Evolutionary conservation across 306 rosid genomes (phyloP).

Genomic region (Dicorynia guianensis): DNA sequence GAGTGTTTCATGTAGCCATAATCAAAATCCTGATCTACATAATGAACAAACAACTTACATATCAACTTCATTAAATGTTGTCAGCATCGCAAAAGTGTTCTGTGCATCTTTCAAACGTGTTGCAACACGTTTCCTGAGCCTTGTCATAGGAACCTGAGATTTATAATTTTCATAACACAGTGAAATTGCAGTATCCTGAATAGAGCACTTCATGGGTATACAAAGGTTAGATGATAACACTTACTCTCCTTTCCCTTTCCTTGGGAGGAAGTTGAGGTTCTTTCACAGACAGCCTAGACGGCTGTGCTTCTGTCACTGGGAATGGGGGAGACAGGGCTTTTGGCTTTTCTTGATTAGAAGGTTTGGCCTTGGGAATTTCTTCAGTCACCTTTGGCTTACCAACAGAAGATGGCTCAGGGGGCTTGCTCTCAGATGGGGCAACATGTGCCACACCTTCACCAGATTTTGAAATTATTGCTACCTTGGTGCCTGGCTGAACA

Average conservation of each 20-base stretch:
- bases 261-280: slow-evolving; percentile 49
- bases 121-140: slow-evolving; percentile 75
- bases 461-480: slow-evolving; percentile 67
- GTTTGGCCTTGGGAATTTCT: slow-evolving; percentile 43
- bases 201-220: neutral
- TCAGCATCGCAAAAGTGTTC: slow-evolving; percentile 71
- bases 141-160: slow-evolving; percentile 70
- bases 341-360: slow-evolving; percentile 31
- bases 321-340: slow-evolving; percentile 51
- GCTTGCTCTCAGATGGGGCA: slow-evolving; percentile 52
- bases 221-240: slow-evolving; percentile 31
- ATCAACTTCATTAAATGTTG: slow-evolving; percentile 76
- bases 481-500: slow-evolving; percentile 68
- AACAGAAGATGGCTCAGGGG: slow-evolving; percentile 46
- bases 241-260: slow-evolving; percentile 75
- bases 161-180: neutral
- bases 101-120: slow-evolving; percentile 73
- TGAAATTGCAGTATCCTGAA: neutral
- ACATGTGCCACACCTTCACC: slow-evolving; percentile 55
- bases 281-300: slow-evolving; percentile 36
- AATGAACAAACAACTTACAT: slow-evolving; percentile 48
- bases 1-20: neutral
- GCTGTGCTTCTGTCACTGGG: slow-evolving; percentile 25
- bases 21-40: neutral
- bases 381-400: slow-evolving; percentile 44